Conservation (phyloP, 129 eudicot genomes). For the Arctium lappa region DNA sequence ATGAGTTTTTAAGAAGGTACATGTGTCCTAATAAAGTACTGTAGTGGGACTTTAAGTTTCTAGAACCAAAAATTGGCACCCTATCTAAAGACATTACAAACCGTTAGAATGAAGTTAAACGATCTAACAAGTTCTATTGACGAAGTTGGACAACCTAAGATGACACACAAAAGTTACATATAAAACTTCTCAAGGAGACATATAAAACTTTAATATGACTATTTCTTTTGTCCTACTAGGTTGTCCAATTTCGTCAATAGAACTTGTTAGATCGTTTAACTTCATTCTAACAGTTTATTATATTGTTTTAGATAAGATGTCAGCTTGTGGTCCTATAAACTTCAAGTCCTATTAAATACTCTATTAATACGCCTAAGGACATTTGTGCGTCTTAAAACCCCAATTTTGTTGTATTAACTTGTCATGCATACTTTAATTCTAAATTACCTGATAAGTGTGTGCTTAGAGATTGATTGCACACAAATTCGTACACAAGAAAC, state of each 20-base stretch:
- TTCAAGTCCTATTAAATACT: neutral
- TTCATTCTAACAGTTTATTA: neutral
- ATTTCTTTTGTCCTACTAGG: neutral
- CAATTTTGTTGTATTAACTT: neutral
- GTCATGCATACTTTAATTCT: neutral
- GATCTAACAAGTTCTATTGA: neutral
- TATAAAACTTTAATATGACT: neutral
- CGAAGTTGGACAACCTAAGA: neutral
- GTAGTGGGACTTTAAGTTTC: neutral
- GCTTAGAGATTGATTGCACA: slow-evolving; percentile 44
- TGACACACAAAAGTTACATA: neutral
- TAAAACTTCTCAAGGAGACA: neutral
- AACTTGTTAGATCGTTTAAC: neutral
- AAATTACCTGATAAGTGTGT: slow-evolving; percentile 40
- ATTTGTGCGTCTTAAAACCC: neutral
- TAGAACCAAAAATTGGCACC: neutral
- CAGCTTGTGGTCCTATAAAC: neutral
- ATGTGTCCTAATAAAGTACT: neutral
- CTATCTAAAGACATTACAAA: neutral
- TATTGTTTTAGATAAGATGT: neutral
- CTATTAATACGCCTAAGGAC: neutral
- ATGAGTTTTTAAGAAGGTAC: neutral
- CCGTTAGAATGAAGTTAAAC: neutral
- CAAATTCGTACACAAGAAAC: slow-evolving; percentile 42
- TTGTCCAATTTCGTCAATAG: neutral